These are phyloP conservation scores for Neopestalotiopsis clavispora DNA, from an alignment of 2,329 filamentous ascomycete genomes.

Conservation along the genomic window DNA sequence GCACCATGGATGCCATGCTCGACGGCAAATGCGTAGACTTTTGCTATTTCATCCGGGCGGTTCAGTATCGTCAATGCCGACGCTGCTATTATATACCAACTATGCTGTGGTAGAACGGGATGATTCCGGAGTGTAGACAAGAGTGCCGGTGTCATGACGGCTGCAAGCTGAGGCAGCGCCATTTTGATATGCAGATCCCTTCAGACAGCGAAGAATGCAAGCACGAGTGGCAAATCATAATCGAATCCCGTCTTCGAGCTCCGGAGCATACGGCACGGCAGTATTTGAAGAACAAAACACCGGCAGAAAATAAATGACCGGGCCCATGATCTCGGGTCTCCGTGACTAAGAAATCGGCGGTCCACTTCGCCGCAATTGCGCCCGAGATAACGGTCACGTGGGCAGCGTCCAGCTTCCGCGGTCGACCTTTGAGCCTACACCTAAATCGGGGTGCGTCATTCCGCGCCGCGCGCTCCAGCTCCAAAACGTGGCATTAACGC, in stretches of 20 bases:
- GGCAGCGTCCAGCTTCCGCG: background rate
- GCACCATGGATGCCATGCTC: slow-evolving; percentile 30
- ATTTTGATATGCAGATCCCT: background rate
- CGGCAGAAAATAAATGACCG: background rate
- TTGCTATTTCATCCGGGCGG: slow-evolving; percentile 51
- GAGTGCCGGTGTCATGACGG: slow-evolving; percentile 45
- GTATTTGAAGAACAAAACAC: background rate
- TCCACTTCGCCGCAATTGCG: slow-evolving; percentile 4
- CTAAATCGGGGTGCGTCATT: background rate
- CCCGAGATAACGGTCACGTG: slow-evolving; percentile 12
- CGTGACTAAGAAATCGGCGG: slow-evolving; percentile 1
- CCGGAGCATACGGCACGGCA: background rate
- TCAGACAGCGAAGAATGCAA: background rate
- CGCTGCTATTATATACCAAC: slow-evolving; percentile 54
- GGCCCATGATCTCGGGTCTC: slow-evolving; percentile 1
- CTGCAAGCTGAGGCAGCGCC: background rate
- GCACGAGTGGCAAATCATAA: background rate
- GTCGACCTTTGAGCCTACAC: background rate
- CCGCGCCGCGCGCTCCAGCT: slow-evolving; percentile 8
- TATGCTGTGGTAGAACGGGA: slow-evolving; percentile 46
- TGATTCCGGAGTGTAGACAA: slow-evolving; percentile 45
- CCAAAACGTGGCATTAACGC: slow-evolving; percentile 29
- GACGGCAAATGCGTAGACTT: slow-evolving; percentile 49
- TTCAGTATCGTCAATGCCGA: slow-evolving; percentile 53
- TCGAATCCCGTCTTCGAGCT: background rate